These are phyloP conservation scores for Rosa lucieae DNA, from an alignment of 306 rosid species.

Conservation along the genomic window DNA sequence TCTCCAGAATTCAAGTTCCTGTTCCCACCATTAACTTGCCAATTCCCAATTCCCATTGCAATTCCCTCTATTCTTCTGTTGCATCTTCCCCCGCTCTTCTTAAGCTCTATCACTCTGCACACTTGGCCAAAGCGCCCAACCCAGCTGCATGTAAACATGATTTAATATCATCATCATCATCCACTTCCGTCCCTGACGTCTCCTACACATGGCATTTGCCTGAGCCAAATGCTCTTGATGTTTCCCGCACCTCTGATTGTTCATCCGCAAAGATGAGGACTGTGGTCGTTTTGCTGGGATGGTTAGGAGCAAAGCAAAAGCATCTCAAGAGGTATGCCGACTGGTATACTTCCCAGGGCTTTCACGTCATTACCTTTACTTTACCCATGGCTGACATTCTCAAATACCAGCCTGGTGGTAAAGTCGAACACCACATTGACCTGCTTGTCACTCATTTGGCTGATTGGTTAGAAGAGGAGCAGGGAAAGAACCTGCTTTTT, in stretches of 20 bases:
- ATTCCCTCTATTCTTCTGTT: slow-evolving; percentile 35
- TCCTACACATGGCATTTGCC: slow-evolving; percentile 96
- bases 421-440: slow-evolving; percentile 71
- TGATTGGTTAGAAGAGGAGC: slow-evolving; percentile 92
- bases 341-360: slow-evolving; percentile 91
- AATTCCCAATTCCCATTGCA: slow-evolving; percentile 32
- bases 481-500: slow-evolving; percentile 76
- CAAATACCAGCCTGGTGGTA: slow-evolving; percentile 75
- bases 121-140: slow-evolving; percentile 39
- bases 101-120: slow-evolving; percentile 62
- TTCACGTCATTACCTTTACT: slow-evolving; percentile 87
- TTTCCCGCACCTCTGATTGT: slow-evolving; percentile 43
- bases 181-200: slow-evolving; percentile 50
- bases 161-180: background rate
- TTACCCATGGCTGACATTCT: slow-evolving; percentile 85
- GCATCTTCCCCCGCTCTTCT: slow-evolving; percentile 51
- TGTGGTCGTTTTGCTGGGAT: slow-evolving; percentile 90
- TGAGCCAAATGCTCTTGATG: slow-evolving; percentile 43
- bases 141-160: slow-evolving; percentile 31
- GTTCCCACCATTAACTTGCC: slow-evolving; percentile 57
- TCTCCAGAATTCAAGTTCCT: slow-evolving; percentile 54
- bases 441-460: slow-evolving; percentile 81
- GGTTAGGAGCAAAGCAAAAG: slow-evolving; percentile 98
- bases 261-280: slow-evolving; percentile 64
- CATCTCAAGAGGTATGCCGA: slow-evolving; percentile 88